Evolutionary conservation across 2,329 filamentous ascomycete genomes (phyloP), one percentile per base, ranked within the genome.

Genomic region (Sordariomycetes sp.): DNA sequence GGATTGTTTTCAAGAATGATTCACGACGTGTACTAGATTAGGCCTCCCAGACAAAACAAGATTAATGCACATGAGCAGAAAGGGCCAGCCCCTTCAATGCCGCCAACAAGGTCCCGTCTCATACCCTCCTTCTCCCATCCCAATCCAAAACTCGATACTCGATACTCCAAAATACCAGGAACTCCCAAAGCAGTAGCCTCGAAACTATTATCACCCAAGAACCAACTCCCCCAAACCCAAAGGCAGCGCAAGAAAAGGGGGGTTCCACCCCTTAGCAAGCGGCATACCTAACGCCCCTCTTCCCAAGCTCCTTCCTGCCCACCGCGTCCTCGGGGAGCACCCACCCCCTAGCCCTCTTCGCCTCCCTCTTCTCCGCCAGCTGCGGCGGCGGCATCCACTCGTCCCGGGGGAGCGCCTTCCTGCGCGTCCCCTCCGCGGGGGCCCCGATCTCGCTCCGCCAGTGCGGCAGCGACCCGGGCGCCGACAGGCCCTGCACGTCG

Each of bases 401-500:
- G 70, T 92, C 88, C 50, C 86, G 78, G n/a, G 83, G 76, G 28
- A 86, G 72, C 57, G 84, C 83, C 75, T 89, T 88, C 67, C 86
- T 78, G 43, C 88, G 74, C 1, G 87, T 89, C 43, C 87, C 80
- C 63, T 89, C 87, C 12, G 86, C 86, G 0, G 88, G 88, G 0
- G 86, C 87, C 0, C 88, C 88, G 63, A 91, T 88, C 64, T 90
- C 87, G 60, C 83, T 76, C 66, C 77, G 80, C 86, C 85, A 92
- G 77, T 66, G 63, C 79, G 73, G 58, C 88, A 84, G 61, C 77
- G 66, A 63, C 79, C 73, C 58, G 88, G 84, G 20, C 28, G 28
- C 28, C 4, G 81, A 81, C 25, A 28, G 16, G 2, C 78, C 77
- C 5, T 80, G 73, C 1, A 79, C 75, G 61, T 84, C 79, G 66